A percentile compares a stretch with the other conserved stretches of the same genome.
These are phyloP conservation scores for Fusarium nodosum DNA, from an alignment of 2,329 filamentous ascomycete genomes.

Conservation along the genomic window DNA sequence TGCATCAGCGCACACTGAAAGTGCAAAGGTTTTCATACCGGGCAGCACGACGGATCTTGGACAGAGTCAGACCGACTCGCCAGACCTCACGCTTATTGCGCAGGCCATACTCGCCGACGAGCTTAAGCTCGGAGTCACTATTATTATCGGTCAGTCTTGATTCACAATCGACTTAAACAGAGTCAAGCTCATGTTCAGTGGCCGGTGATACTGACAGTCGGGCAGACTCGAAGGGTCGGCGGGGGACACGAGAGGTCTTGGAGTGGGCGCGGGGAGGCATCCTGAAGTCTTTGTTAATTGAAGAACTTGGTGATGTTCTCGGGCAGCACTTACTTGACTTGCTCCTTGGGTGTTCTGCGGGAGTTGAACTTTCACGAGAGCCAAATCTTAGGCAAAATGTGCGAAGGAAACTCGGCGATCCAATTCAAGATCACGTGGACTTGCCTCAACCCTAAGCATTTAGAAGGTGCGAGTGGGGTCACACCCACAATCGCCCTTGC, in stretches of 20 bases:
- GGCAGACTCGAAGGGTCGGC: slow-evolving; percentile 99
- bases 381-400: slow-evolving; percentile 47
- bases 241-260: slow-evolving; percentile 99
- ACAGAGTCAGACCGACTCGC: slow-evolving; percentile 99
- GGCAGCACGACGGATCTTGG: slow-evolving; percentile 99
- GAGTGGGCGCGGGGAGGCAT: slow-evolving; percentile 78
- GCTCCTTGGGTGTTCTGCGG: slow-evolving; percentile 56
- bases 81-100: slow-evolving; percentile 99
- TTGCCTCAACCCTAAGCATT: slow-evolving; percentile 52
- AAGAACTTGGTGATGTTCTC: slow-evolving; percentile 29
- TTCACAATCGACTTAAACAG: slow-evolving; percentile 92
- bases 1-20: slow-evolving; percentile 3
- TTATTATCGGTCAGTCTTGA: slow-evolving; percentile 74
- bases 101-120: slow-evolving; percentile 99
- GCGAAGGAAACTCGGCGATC: slow-evolving; percentile 53
- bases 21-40: slow-evolving; percentile 71
- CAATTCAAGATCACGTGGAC: slow-evolving; percentile 49
- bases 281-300: slow-evolving; percentile 53
- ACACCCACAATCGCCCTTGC: slow-evolving; percentile 50
- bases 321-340: slow-evolving; percentile 56
- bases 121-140: slow-evolving; percentile 99
- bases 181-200: slow-evolving; percentile 99
- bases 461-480: slow-evolving; percentile 10
- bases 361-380: slow-evolving; percentile 52
- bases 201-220: slow-evolving; percentile 98